Evolutionary conservation across 2,329 filamentous ascomycete genomes (phyloP), one percentile per base, ranked within the genome.

Genomic region (Massarina eburnea): DNA sequence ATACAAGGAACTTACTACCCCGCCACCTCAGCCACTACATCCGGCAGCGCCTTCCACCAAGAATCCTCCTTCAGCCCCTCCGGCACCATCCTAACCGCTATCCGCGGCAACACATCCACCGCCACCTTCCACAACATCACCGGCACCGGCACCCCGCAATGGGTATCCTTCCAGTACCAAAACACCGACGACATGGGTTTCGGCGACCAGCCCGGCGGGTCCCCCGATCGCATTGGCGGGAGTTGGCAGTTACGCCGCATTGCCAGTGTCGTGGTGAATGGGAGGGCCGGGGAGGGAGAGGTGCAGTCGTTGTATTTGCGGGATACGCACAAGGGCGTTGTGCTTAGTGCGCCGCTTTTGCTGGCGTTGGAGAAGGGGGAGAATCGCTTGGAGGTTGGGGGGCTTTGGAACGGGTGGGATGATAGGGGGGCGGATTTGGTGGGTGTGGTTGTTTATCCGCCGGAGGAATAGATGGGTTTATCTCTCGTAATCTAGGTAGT

Each of bases 181-280:
- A 81, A 83, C 61, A 82, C 72, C 2, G 80, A 83, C 39, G 80
- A 83, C 46, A 81, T 82, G 78, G 80, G 80, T 2, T 83, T 80
- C 43, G 80, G 80, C 1, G 71, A 73, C 46, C 71, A 73, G 49
- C 67, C 82, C 2, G 77, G 75, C 34, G 82, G 81, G 5, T 66
- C 70, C 0, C 82, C 82, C 0, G 81, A 85, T 57, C 76, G 82
- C 6, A 83, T 85, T 43, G 78, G 78, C 4, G 81, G 82, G 0
- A 66, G 71, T 0, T 85, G 81, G 81, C 79, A 82, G 49, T 67
- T 85, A 5, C 76, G 81, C 4, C 76, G 82, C 8, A 79, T 84
- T 45, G 78, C 77, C 55, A 82, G 81, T 38, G 81, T 85, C 2
- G 69, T 83, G 0, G 78, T 84, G 2, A 85, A 82, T 49, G 76